Evolutionary conservation across 495 filamentous ascomycete genomes (phyloP), one percentile per base, ranked within the genome.

Genomic region (Cladorrhinum samala): DNA sequence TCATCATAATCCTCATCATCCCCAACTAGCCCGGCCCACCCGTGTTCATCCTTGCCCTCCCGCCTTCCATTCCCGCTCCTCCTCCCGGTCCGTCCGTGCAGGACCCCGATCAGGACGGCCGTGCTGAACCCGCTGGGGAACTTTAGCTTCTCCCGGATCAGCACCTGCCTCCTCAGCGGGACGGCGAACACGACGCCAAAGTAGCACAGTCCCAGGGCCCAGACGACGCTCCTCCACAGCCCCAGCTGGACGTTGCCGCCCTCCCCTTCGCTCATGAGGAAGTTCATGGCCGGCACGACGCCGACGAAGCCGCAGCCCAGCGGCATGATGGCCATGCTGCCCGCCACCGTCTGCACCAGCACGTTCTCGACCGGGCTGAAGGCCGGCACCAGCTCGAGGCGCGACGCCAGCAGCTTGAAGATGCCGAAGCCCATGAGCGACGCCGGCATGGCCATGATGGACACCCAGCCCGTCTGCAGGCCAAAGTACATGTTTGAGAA

Each of bases 401-500:
- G 81, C 1, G 83, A 77, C 2, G 43, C 38, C 33, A 96, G 66
- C 18, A 83, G 77, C 62, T 91, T 89, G 76, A 99, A 99, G 60
- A 95, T 84, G 6, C 90, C 93, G 62, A 96, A 97, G n/a, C 94
- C 94, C 53, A 99, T 87, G 53, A 99, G 70, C 9, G 89, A 88
- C 1, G 91, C 85, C 0, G 94, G 94, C 94, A 99, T 97, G 13
- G 71, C 74, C 78, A 80, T 77, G 59, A 69, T 75, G 51, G 68
- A 73, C 13, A 83, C 75, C 92, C 93, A 99, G 60, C 94, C 94
- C 2, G 92, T 96, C 68, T 99, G 94, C 21, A 99, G 77, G 11
- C 94, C 94, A 62, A 97, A 99, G 66, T 96, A 99, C 76, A 88
- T 95, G 68, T 97, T 97, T 21, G 87, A 92, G 70, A 95, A 96